A percentile compares a stretch with the other conserved stretches of the same genome.
Evolutionary conservation across 768 basidiomycete species (phyloP).

Genomic region (Lactarius pseudohatsudake): DNA sequence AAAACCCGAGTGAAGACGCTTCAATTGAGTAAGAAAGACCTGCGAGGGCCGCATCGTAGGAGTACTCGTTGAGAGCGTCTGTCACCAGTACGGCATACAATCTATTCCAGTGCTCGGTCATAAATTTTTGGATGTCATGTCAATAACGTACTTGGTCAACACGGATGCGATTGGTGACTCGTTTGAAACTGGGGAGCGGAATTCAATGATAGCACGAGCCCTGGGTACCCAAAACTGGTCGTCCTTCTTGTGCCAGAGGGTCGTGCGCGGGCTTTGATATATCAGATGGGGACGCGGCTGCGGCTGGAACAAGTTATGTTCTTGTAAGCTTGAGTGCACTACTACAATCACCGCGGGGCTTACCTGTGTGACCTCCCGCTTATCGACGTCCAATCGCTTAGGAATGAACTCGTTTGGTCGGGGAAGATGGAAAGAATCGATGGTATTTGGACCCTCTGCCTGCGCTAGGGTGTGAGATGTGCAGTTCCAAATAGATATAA

Average conservation of each 20-base stretch:
- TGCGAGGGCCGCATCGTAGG: conserved; percentile 91
- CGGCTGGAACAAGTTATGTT: conserved; percentile 48
- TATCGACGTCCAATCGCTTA: conserved; percentile 78
- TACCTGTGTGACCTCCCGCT: conserved; percentile 65
- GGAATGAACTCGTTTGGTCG: conserved; percentile 91
- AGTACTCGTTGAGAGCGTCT: conserved; percentile 86
- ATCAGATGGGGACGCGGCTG: conserved; percentile 73
- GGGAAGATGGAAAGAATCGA: conserved; percentile 74
- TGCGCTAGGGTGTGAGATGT: conserved; percentile 33
- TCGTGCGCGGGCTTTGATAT: conserved; percentile 64
- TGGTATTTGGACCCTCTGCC: conserved; percentile 64
- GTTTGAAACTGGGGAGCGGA: conserved; percentile 66
- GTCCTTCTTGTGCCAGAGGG: conserved; percentile 96
- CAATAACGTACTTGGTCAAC: conserved; percentile 59
- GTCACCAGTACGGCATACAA: conserved; percentile 83
- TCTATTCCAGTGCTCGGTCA: conserved; percentile 39
- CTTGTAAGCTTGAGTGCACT: not conserved
- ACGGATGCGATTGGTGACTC: conserved; percentile 67
- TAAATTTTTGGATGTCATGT: not conserved
- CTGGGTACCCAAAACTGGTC: conserved; percentile 96
- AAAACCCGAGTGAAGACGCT: conserved; percentile 63
- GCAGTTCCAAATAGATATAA: conserved; percentile 7
- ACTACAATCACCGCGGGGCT: conserved; percentile 20
- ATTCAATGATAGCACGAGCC: conserved; percentile 71
- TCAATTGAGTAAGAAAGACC: conserved; percentile 75